Base-by-base conservation (phyloP, 352 stramenopile genomes). In the Phytophthora crassamura region DNA sequence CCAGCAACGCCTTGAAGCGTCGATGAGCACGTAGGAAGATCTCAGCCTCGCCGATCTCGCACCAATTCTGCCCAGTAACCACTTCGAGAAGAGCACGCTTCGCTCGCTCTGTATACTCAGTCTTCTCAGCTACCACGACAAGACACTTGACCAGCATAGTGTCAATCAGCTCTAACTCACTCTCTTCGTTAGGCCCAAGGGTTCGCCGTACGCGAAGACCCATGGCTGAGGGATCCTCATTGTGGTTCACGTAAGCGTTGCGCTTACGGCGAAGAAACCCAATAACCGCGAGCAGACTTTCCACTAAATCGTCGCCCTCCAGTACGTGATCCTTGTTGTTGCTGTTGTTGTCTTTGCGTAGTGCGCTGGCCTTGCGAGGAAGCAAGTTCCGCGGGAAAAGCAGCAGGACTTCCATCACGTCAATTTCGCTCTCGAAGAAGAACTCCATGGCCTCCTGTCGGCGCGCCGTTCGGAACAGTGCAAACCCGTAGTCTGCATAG, bases 81-180 rank as follows among this genome's bases (percentile, higher is more conserved):
- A 91, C 64, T 18, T 80, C 64, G 22, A 90, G 64, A 14, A 95
- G 69, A 42, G 77, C 69, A 38, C 66, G 75, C 38, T 81, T 78
- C 1, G 78, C 73, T 16, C 59, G 53, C 16, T 68, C 39, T 45
- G 57, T 52, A 52, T 87, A 73, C 48, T 80, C 57, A 4, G 42
- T 32, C 25, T 82, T 78, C 57, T 90, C 77, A 11, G 75, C 67
- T 32, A 91, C 73, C 20, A 93, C 58, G 15, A 91, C 85, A n/a
- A 93, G 73, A 49, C 82, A 89, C 67, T 95, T 95, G 30, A 95
- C 69, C 2, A 94, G 57, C 41, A 95, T 88, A 2, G 87, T 94
- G 56, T 95, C 87, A 22, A 93, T 78, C 11, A 94, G 45, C 35
- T 88, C 77, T 22, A 90, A 46, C 15, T 59, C 61, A 36, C 43